phyloP scores from a whole-genome alignment of 2,329 filamentous ascomycete genomes.

The Fusarium luffae region DNA sequence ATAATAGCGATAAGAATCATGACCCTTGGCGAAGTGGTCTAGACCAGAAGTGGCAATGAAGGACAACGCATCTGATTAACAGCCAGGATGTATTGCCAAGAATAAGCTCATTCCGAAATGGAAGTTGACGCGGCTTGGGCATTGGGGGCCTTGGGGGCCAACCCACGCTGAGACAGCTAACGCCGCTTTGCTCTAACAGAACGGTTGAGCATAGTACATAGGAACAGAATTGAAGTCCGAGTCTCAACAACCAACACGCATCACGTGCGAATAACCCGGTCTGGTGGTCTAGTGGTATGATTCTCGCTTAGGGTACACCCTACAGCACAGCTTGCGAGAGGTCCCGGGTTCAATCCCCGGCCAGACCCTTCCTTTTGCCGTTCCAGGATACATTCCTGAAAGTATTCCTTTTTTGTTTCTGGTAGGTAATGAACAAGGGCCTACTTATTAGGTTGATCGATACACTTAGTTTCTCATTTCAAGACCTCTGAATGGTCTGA shows the following conservation, averaged over 20 bases:
- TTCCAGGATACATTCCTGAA: too few relatives aligned
- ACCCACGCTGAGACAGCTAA: too few relatives aligned
- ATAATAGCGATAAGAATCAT: too few relatives aligned
- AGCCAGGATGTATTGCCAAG: background rate
- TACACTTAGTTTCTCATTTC: too few relatives aligned
- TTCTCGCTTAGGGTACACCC: conserved; percentile 73
- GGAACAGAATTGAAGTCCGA: background rate
- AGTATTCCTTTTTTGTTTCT: too few relatives aligned
- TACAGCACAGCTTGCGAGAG: conserved; percentile 54
- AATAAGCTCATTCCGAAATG: background rate
- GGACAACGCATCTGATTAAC: background rate
- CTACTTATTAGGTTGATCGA: too few relatives aligned
- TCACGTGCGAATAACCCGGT: conserved; percentile 42
- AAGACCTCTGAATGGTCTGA: too few relatives aligned
- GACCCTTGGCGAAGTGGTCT: background rate
- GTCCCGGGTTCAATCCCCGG: conserved; percentile 61
- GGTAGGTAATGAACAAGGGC: too few relatives aligned
- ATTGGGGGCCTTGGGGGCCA: too few relatives aligned
- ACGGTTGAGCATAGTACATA: too few relatives aligned
- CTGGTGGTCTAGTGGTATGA: conserved; percentile 75
- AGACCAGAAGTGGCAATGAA: background rate
- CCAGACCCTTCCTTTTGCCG: conserved; percentile 50
- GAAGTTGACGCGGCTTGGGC: background rate
- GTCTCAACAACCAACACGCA: background rate
- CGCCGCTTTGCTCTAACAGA: too few relatives aligned